Base-by-base conservation (phyloP, 148 eudicot species). In the Silene latifolia region DNA sequence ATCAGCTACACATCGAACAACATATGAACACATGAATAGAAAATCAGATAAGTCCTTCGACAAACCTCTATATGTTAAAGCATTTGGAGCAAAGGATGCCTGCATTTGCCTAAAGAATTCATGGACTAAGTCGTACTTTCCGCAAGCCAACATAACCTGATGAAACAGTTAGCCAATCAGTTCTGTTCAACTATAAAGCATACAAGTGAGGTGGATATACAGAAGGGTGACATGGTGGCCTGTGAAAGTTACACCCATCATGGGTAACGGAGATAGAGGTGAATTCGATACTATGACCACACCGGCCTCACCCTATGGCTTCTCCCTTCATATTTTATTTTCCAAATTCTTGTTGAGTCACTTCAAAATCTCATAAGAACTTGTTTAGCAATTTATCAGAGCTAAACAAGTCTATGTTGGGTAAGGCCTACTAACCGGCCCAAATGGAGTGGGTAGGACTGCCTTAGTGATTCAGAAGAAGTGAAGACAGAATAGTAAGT, bases 101-200 rank as follows among this genome's bases (percentile, higher is more conserved):
- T 82, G 86, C 81, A 85, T 67, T 81, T 89, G 87, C 82, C 72
- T 84, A 80, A 85, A 94, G 74, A 87, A 89, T 10, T 90, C 90
- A 73, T 94, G 92, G 61, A 94, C 98, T 86, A 94, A 82, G 78
- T 89, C 87, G 78, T 94, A 94, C 83, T 90, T 90, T 61, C 86
- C 92, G 80, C 96, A 91, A 75, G 85, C 93, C 80, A 87, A 77
- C 98, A 94, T 94, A 69, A 92, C 96, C 98, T 94, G 89, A 63
- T 66, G 67, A 44, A 78, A 71, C 63, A 24, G 69, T 15, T 51
- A 18, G 69, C n/a, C 46, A 58, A 3, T 71, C 15, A 65, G 67
- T 29, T 76, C n/a, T 35, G 24, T 25, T 71, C 32, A 57, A 53
- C 13, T 20, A 21, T 21, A 70, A 48, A 67, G 63, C 72, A 68